phyloP scores from a whole-genome alignment of 2,329 filamentous ascomycete species.

The Verticillium tricorpus region DNA sequence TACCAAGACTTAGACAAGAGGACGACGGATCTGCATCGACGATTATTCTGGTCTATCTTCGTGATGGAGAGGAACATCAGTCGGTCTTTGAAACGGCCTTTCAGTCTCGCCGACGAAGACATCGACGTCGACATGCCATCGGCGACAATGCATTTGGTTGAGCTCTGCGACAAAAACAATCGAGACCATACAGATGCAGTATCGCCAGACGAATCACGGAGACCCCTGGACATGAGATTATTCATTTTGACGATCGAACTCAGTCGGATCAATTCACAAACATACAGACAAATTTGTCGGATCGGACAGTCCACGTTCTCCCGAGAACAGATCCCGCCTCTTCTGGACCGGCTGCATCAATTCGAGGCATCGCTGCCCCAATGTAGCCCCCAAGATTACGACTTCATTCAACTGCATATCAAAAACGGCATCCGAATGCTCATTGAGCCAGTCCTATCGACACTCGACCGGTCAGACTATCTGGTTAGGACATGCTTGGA shows the following conservation, averaged over 20 bases:
- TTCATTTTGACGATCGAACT: slow-evolving; percentile 32
- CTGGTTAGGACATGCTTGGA: not conserved
- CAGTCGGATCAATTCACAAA: slow-evolving; percentile 32
- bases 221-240: slow-evolving; percentile 26
- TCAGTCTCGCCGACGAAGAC: slow-evolving; percentile 32
- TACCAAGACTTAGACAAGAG: not conserved
- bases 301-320: not conserved
- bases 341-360: not conserved
- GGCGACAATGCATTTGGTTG: slow-evolving; percentile 14
- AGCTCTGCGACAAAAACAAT: no score
- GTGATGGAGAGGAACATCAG: slow-evolving; percentile 37
- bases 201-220: not conserved
- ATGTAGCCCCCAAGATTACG: not conserved
- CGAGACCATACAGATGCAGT: slow-evolving; percentile 2
- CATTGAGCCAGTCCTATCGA: not conserved
- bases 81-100: slow-evolving; percentile 32
- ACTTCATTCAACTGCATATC: not conserved
- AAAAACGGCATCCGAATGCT: not conserved
- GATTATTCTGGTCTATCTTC: slow-evolving; percentile 39
- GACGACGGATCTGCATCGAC: slow-evolving; percentile 7
- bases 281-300: slow-evolving; percentile 22
- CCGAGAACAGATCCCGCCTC: not conserved
- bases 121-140: slow-evolving; percentile 29
- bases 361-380: not conserved
- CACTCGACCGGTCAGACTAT: not conserved